These are phyloP conservation scores for Histomonas meleagridis DNA, from an alignment of 208 protist genomes.

Conservation along the genomic window DNA sequence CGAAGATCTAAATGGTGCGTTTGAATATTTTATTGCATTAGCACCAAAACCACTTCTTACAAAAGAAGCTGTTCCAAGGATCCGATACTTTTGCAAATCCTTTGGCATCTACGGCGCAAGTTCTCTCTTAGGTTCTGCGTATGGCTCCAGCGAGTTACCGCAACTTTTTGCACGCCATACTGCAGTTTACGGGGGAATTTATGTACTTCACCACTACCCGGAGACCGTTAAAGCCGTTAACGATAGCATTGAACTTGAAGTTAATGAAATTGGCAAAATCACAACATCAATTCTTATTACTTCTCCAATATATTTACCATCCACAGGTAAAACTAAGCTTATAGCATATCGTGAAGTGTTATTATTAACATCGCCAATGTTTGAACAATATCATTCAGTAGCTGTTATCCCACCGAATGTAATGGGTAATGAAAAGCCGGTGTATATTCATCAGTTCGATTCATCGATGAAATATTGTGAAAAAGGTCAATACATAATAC, in stretches of 20 bases:
- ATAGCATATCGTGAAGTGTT: not conserved
- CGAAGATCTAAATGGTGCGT: not conserved
- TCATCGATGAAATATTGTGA: not conserved
- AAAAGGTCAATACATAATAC: not conserved
- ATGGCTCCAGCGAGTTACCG: not conserved
- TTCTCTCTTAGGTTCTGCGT: not conserved
- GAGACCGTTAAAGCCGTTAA: not conserved
- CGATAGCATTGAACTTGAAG: not conserved
- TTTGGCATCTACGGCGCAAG: not conserved
- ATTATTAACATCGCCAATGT: not conserved
- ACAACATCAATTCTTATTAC: not conserved
- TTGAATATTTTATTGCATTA: not conserved
- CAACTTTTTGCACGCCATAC: not conserved
- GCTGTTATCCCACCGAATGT: not conserved
- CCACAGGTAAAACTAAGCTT: not conserved
- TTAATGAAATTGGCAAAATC: not conserved
- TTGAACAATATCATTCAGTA: not conserved
- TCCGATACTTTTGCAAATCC: not conserved
- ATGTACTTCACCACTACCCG: not conserved
- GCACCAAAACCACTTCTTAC: not conserved
- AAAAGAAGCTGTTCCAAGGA: not conserved
- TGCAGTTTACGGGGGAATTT: constrained; percentile 28
- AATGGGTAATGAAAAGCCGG: not conserved
- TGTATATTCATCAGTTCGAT: not conserved
- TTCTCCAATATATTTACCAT: not conserved